phyloP scores from a whole-genome alignment of 2,329 filamentous ascomycete genomes.

The Sarocladiaceae sp. region DNA sequence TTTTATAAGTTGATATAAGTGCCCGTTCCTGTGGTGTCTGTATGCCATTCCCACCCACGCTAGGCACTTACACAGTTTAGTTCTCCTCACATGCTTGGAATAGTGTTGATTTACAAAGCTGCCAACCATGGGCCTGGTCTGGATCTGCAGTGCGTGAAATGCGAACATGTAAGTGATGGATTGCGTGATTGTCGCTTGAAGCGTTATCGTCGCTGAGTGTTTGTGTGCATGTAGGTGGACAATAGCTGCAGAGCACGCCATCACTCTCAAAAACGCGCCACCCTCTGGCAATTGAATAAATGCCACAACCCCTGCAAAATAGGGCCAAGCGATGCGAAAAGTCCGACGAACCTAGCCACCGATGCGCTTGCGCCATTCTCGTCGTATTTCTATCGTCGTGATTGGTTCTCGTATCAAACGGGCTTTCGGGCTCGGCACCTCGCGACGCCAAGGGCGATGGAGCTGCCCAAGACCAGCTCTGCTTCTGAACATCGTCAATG shows the following conservation, averaged over 20 bases:
- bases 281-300: neutral
- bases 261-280: neutral
- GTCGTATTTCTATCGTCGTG: neutral
- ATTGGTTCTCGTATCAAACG: neutral
- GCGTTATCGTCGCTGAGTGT: neutral
- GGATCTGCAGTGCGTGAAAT: neutral
- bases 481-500: neutral
- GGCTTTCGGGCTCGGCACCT: neutral
- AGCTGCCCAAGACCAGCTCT: too few species aligned
- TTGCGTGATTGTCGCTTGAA: neutral
- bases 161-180: neutral
- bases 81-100: too few species aligned
- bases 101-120: too few species aligned
- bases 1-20: neutral
- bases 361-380: neutral
- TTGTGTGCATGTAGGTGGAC: neutral
- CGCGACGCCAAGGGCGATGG: too few species aligned
- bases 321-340: neutral
- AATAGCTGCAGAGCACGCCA: neutral
- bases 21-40: neutral
- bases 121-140: neutral
- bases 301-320: neutral
- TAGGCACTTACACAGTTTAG: too few species aligned
- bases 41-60: too few species aligned
- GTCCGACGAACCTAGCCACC: neutral